These are phyloP conservation scores for Trichosporon asahii DNA, from an alignment of 1,284 basidiomycete species.

Conservation along the genomic window DNA sequence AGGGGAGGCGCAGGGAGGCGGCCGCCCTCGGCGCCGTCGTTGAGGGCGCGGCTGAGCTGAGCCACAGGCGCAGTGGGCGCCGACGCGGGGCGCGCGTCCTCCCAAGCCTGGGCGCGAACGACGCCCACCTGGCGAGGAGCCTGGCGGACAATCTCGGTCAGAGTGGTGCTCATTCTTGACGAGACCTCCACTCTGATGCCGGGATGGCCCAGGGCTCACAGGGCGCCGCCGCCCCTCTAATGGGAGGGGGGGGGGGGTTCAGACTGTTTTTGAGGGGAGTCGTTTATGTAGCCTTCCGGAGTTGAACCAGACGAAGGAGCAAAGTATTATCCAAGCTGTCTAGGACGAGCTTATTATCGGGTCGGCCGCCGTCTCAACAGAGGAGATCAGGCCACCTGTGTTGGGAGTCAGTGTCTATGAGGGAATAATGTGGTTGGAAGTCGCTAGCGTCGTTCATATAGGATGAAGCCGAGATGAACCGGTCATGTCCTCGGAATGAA, in stretches of 20 bases:
- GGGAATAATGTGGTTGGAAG: background rate
- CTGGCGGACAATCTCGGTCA: conserved; percentile 21
- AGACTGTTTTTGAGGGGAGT: background rate
- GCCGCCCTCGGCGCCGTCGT: conserved; percentile 30
- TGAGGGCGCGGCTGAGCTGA: conserved; percentile 39
- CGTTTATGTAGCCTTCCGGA: background rate
- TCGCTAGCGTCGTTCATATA: background rate
- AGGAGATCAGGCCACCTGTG: conserved; percentile 8
- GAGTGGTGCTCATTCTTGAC: conserved; percentile 31
- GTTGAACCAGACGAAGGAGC: conserved; percentile 10
- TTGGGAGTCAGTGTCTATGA: background rate
- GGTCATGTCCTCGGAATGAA: too few species aligned
- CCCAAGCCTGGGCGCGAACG: conserved; percentile 22
- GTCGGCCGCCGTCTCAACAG: conserved; percentile 19
- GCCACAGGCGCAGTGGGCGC: conserved; percentile 19
- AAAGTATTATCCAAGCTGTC: conserved; percentile 15
- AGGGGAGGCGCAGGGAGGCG: conserved; percentile 30
- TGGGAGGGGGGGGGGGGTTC: background rate
- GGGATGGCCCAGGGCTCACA: too few species aligned
- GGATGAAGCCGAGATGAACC: too few species aligned
- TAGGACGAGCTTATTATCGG: conserved; percentile 18
- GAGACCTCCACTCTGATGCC: background rate
- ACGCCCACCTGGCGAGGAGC: conserved; percentile 13
- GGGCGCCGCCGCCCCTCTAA: background rate
- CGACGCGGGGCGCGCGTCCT: background rate